Base-by-base conservation (phyloP, 192 early-diverging fungal species). In the Coemansia sp. region DNA sequence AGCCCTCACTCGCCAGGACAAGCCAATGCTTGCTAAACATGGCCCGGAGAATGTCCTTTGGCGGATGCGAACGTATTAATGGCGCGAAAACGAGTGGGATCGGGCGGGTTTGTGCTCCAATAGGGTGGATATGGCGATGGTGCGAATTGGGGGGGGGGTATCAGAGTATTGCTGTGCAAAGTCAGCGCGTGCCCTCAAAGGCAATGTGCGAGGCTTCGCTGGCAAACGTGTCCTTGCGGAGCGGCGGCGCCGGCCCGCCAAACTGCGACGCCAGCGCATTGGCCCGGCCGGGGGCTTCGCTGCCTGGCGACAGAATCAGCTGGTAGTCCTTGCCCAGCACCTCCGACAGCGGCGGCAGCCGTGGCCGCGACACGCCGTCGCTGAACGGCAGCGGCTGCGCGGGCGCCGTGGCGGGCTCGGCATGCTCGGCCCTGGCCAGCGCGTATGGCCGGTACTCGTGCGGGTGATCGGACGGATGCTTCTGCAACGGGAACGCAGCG, bases 311-410 rank as follows among this genome's bases (percentile, higher is more conserved):
- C 54, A 71, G 14, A 16, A 65, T 48, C 40, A 51, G 43, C 54
- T 55, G 76, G 28, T 69, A 78, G 30, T 78, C 69, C 25, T 67
- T 78, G 30, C 76, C 76, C 25, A 78, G 66, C 1, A 71, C 57
- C 52, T 78, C 76, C 3, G 65, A 72, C 4, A 78, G 65, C 29
- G 76, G 69, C 42, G 76, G 76, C 28, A 78, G 62, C 21, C 58
- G 69, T 7, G 69, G 69, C 11, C 76, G 76, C 28, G 62, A 60
- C 21, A 43, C 31, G 16, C 69, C 65, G 33, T 70, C 58, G 49
- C 69, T 71, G 54, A 78, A 78, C 4, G 69, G 75, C 48, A 78
- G 43, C n/a, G 56, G 66, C 49, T 54, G 63, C 19, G 67, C 28
- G 18, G 66, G 21, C 21, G 54, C 28, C 30, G 58, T 31, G 18